phyloP scores from a whole-genome alignment of 768 basidiomycete species.

The Russula foetens region DNA sequence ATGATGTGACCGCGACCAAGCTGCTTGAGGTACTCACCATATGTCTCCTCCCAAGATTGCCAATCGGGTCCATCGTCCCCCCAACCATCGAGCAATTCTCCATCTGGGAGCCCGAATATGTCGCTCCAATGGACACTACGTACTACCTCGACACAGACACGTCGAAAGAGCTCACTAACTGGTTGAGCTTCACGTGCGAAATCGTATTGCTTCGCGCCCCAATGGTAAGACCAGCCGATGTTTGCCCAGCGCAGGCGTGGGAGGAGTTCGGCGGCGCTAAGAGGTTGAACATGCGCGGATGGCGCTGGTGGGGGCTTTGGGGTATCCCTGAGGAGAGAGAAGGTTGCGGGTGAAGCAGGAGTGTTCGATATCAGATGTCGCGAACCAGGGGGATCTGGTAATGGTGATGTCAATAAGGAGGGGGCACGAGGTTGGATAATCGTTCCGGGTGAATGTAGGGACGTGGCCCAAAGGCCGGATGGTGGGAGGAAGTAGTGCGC shows the following conservation, averaged over 20 bases:
- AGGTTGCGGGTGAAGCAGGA: constrained; percentile 51
- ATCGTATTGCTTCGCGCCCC: constrained; percentile 94
- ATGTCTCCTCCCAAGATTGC: constrained; percentile 67
- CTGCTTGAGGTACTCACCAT: constrained; percentile 43
- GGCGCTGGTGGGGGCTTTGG: constrained; percentile 60
- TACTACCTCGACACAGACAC: constrained; percentile 59
- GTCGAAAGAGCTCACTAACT: constrained; percentile 48
- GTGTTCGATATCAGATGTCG: constrained; percentile 65
- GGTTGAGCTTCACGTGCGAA: constrained; percentile 61
- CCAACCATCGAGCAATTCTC: constrained; percentile 35
- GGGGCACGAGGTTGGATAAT: constrained; percentile 41
- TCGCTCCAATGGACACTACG: constrained; percentile 56
- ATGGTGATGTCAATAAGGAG: constrained; percentile 21
- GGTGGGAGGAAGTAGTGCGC: constrained; percentile 73
- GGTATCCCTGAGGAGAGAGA: constrained; percentile 41
- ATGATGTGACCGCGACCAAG: background rate
- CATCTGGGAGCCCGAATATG: constrained; percentile 39
- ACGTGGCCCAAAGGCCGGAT: constrained; percentile 71
- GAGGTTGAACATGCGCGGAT: constrained; percentile 48
- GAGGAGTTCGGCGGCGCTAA: constrained; percentile 47
- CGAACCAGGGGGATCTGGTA: constrained; percentile 38
- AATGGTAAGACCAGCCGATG: constrained; percentile 94
- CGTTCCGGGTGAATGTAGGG: constrained; percentile 32
- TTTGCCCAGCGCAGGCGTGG: constrained; percentile 90
- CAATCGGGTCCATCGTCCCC: constrained; percentile 51